These are phyloP conservation scores for Emergomyces africanus DNA, from an alignment of 2,329 filamentous ascomycete species.

Conservation along the genomic window DNA sequence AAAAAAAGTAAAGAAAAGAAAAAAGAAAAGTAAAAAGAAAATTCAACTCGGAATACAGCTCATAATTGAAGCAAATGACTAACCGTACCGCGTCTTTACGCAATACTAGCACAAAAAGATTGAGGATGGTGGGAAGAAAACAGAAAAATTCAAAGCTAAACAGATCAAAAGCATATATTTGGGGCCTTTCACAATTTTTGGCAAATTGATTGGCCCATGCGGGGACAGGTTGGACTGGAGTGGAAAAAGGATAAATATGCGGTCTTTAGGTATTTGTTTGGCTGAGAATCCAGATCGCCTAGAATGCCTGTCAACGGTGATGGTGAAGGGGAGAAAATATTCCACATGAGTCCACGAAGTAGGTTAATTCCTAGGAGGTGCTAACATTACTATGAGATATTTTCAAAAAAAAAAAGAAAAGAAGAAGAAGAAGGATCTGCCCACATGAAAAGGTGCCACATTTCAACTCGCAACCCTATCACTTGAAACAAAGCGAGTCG, in stretches of 20 bases:
- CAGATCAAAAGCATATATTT: not conserved
- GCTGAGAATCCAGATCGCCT: not conserved
- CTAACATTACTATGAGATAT: not conserved
- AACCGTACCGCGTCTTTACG: not conserved
- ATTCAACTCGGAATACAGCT: not conserved
- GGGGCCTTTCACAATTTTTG: not conserved
- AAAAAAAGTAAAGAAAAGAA: too few species aligned
- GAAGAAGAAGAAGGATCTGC: too few species aligned
- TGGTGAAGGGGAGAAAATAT: not conserved
- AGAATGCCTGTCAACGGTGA: not conserved
- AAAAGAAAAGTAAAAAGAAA: too few species aligned
- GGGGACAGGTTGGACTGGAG: not conserved
- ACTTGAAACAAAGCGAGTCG: not conserved
- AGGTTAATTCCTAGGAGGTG: constrained; percentile 3
- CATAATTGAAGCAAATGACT: not conserved
- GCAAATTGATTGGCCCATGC: not conserved
- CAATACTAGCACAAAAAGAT: not conserved
- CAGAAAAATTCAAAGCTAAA: not conserved
- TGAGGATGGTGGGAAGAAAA: not conserved
- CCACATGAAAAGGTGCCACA: not conserved
- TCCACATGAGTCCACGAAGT: not conserved
- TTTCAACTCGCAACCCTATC: not conserved
- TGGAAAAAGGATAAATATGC: not conserved
- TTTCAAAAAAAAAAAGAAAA: not conserved
- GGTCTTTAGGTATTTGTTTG: not conserved